Evolutionary conservation across 768 basidiomycete genomes (phyloP).

Genomic region (Leccinum pellstonianum): DNA sequence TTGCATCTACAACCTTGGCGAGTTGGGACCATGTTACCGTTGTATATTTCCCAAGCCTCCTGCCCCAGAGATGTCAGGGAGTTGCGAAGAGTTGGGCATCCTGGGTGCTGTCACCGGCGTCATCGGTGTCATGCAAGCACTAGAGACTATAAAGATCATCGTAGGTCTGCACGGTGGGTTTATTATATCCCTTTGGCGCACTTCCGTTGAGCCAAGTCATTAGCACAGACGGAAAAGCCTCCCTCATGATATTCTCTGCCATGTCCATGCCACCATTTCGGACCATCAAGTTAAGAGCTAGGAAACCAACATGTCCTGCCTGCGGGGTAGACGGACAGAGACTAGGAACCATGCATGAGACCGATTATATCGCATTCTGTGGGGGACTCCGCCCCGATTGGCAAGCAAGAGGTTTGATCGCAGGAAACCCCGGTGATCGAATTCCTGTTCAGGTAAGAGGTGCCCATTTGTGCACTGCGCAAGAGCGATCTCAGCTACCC

Average conservation of each 20-base stretch:
- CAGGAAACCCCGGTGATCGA: conserved; percentile 42
- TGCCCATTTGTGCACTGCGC: not conserved
- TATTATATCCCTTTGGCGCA: not conserved
- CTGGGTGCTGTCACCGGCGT: conserved; percentile 87
- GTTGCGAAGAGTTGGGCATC: conserved; percentile 88
- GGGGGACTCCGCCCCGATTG: conserved; percentile 71
- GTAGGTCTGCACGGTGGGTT: conserved; percentile 60
- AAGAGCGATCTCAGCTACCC: conserved; percentile 1
- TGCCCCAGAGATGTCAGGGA: conserved; percentile 57
- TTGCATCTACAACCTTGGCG: conserved; percentile 67
- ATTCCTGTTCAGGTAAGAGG: conserved; percentile 42
- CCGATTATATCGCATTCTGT: conserved; percentile 86
- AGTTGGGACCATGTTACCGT: conserved; percentile 84
- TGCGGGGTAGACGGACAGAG: conserved; percentile 59
- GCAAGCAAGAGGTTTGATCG: conserved; percentile 50
- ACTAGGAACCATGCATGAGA: conserved; percentile 47
- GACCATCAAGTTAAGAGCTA: conserved; percentile 73
- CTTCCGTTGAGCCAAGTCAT: conserved; percentile 6
- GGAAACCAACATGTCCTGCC: conserved; percentile 68
- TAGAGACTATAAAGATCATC: conserved; percentile 82
- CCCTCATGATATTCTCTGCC: conserved; percentile 74
- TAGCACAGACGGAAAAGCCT: conserved; percentile 53
- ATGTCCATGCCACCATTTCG: conserved; percentile 72
- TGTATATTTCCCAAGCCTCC: conserved; percentile 89
- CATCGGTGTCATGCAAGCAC: conserved; percentile 86